A percentile compares a stretch with the other conserved stretches of the same genome.
Conservation (phyloP, 352 stramenopile species). For the Phytophthora gonapodyides region DNA sequence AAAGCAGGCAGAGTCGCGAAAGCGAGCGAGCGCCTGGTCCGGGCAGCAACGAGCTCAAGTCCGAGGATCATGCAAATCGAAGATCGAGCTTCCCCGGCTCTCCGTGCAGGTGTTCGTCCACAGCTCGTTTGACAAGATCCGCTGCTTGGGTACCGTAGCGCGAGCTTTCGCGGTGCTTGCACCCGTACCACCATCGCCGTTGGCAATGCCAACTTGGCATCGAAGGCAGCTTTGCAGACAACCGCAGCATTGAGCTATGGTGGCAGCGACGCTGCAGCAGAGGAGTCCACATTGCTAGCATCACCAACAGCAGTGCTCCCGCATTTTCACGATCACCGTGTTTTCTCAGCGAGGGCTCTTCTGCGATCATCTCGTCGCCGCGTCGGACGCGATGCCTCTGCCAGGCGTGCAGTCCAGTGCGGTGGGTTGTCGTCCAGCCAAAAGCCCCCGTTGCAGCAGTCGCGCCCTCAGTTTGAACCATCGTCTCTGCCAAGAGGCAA, state of each 20-base stretch:
- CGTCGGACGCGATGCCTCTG: slow-evolving; percentile 13
- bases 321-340: slow-evolving; percentile 6
- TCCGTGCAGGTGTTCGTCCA: slow-evolving; percentile 10
- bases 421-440: too few relatives aligned
- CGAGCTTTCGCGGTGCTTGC: not conserved
- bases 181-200: not conserved
- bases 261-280: too few relatives aligned
- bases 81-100: slow-evolving; percentile 1
- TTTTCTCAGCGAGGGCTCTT: slow-evolving; percentile 20
- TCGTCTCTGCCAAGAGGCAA: slow-evolving; percentile 16
- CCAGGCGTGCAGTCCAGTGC: not conserved
- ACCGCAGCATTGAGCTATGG: not conserved
- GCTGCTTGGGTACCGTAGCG: not conserved
- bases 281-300: too few relatives aligned
- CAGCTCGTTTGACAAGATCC: slow-evolving; percentile 24
- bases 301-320: not conserved
- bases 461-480: not conserved
- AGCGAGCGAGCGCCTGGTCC: slow-evolving; percentile 15
- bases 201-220: too few relatives aligned
- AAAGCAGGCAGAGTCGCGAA: slow-evolving; percentile 19
- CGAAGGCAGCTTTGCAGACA: not conserved
- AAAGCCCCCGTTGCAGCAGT: slow-evolving; percentile 11
- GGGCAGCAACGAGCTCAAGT: not conserved
- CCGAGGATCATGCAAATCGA: not conserved
- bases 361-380: slow-evolving; percentile 16